phyloP scores from a whole-genome alignment of 768 basidiomycete genomes.

The Tephrocybe sp. region DNA sequence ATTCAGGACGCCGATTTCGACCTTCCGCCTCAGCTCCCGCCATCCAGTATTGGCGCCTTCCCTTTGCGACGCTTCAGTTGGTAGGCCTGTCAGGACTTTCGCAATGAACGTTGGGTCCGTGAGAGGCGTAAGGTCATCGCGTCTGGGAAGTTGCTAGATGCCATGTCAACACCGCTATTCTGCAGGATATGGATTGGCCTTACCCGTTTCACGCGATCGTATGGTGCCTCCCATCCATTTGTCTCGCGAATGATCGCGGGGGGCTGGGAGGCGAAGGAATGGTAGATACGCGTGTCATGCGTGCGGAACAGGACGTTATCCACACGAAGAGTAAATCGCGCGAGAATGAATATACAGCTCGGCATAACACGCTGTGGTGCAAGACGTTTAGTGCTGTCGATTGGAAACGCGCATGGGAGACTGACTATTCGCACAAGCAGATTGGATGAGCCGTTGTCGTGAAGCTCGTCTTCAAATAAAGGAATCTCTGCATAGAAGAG shows the following conservation, averaged over 20 bases:
- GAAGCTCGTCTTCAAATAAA: slow-evolving; percentile 93
- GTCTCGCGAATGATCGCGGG: slow-evolving; percentile 75
- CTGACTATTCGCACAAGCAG: slow-evolving; percentile 85
- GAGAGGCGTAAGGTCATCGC: slow-evolving; percentile 83
- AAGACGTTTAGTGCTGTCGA: background rate
- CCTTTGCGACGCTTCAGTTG: slow-evolving; percentile 53
- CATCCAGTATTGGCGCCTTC: slow-evolving; percentile 77
- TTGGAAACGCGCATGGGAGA: slow-evolving; percentile 11
- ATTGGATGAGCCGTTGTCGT: slow-evolving; percentile 92
- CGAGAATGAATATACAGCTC: slow-evolving; percentile 86
- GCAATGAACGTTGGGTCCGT: slow-evolving; percentile 86
- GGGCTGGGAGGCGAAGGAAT: slow-evolving; percentile 66
- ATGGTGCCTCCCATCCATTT: slow-evolving; percentile 90
- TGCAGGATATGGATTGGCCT: background rate
- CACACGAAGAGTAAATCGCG: slow-evolving; percentile 90
- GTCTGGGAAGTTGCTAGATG: slow-evolving; percentile 61
- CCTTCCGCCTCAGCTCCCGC: slow-evolving; percentile 73
- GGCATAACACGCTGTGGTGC: slow-evolving; percentile 89
- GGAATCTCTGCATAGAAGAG: slow-evolving; percentile 97
- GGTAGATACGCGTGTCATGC: slow-evolving; percentile 87
- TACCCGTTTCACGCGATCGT: slow-evolving; percentile 78
- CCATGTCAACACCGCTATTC: background rate
- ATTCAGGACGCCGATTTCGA: slow-evolving; percentile 51
- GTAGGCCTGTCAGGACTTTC: slow-evolving; percentile 64
- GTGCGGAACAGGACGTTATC: slow-evolving; percentile 93